Base-by-base conservation (phyloP, 2,329 filamentous ascomycete species). In the Lachnellula occidentalis region DNA sequence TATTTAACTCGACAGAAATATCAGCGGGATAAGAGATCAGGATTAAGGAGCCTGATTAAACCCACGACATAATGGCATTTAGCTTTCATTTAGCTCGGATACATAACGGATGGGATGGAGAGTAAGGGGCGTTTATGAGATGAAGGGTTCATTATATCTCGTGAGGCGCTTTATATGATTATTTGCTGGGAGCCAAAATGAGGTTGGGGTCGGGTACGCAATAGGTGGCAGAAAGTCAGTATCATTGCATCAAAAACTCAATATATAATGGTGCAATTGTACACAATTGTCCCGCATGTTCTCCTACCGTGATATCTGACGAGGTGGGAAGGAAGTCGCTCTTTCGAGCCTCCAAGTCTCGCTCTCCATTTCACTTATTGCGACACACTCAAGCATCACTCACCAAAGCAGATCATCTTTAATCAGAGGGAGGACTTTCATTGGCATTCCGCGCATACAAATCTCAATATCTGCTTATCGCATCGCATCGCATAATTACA, bases 371-470 rank as follows among this genome's bases (percentile, higher is more conserved):
- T 31, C 27, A 31, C 27, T 11, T 31, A 31, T 31, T 31, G 9
- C 9, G 27, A 31, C 4, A 31, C 27, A 31, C 27, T 31, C 4
- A 31, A 31, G 9, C 27, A 11, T 31, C 27, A 31, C 9, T 31
- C 0, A 31, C 11, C 9, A 31, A 31, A 31, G 27, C 27, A 31
- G 2, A 41, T 19, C 4, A 17, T 17, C 17, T n/a, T 19, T 11
- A 17, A 41, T 46, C 43, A 52, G 43, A 47, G 34, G 22, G 17
- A 27, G 14, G 37, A 49, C 27, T 49, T 31, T 49, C 41, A 49
- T 49, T 45, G 9, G 34, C 47, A 45, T 45, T 54, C 41, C 21
- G 19, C 36, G 24, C 49, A 51, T 50, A 45, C 27, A 45, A 19
- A 39, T 19, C 14, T 37, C 34, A 45, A 34, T 21, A 42, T 19